Evolutionary conservation across 2,329 filamentous ascomycete species (phyloP).

Genomic region (Alternaria sp.): DNA sequence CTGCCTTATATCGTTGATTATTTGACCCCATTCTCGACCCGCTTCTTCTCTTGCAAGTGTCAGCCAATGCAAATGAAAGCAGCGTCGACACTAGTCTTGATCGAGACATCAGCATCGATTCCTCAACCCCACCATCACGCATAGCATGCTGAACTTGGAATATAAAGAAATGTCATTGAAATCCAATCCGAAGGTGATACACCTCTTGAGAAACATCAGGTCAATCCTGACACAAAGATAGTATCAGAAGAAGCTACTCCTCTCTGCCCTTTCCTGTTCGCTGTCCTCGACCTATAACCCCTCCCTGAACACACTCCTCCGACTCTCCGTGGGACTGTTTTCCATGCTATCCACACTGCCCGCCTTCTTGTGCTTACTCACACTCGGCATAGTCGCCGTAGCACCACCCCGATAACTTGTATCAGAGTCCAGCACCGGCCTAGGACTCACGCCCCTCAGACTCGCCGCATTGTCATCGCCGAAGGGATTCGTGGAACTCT

Average conservation of each 20-base stretch:
- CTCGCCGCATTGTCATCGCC: constrained; percentile 55
- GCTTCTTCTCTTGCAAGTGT: too few relatives aligned
- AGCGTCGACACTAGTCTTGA: background rate
- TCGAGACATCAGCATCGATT: accelerated
- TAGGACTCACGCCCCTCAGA: constrained; percentile 76
- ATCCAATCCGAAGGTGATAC: background rate
- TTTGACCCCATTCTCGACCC: too few relatives aligned
- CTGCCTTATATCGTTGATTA: too few relatives aligned
- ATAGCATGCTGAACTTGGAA: background rate
- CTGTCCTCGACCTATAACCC: constrained; percentile 60
- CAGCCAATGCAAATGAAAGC: background rate
- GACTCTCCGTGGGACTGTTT: constrained; percentile 70
- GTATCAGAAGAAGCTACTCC: background rate
- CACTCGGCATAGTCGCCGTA: constrained; percentile 53
- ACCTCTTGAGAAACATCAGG: background rate
- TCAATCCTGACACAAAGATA: background rate
- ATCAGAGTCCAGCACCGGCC: constrained; percentile 66
- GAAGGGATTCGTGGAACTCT: constrained; percentile 47
- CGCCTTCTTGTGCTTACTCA: constrained; percentile 43
- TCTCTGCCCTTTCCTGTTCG: background rate
- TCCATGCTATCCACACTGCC: constrained; percentile 51
- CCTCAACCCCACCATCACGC: background rate
- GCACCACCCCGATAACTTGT: constrained; percentile 50
- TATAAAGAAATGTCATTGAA: background rate
- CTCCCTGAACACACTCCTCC: constrained; percentile 75